Evolutionary conservation across 2,329 filamentous ascomycete genomes (phyloP), one percentile per base, ranked within the genome.

Genomic region (Alternaria hordeiaustralica): DNA sequence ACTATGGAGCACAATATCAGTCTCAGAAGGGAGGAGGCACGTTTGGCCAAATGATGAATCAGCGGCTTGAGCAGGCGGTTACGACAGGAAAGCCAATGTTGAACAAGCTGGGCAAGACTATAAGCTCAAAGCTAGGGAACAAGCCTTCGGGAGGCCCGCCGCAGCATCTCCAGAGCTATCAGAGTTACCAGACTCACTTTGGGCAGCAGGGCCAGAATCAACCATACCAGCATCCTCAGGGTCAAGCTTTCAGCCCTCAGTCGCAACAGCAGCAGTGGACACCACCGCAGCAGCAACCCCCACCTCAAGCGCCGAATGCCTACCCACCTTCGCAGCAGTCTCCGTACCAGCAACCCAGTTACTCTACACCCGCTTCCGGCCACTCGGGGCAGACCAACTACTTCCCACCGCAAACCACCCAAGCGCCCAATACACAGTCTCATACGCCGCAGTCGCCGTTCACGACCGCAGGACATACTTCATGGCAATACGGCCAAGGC

Each of bases 21-120:
- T 33, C 65, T 11, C 65, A 73, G 11, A 77, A 75, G 63, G 51
- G 65, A 23, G 70, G 63, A 3, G 72, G 70, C 0, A 62, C 64
- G 6, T 73, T 79, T 46, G 75, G 75, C 1, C 68, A 73, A 36
- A 77, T 77, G 67, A 67, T 79, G 65, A 75, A 79, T 30, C 77
- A 79, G 45, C 61, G 57, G 10, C 21, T 60, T 21, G 58, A 60
- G 43, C 58, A 60, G 60, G 77, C 76, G 3, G 75, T 79, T 9
- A 76, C 75, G 3, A 77, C 72, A 0, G 69, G 75, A n/a, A 79
- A 78, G 64, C 77, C 77, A 2, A 75, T 79, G 71, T 30, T 78
- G 55, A 73, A 78, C 60, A 79, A 79, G 63, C 54, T 79, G 43
- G 71, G 74, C 47, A 79, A 79, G 71, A 75, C 73, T 9, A 76